Conservation (phyloP, 805 yeast species). For the Ogataea populi-albae region DNA sequence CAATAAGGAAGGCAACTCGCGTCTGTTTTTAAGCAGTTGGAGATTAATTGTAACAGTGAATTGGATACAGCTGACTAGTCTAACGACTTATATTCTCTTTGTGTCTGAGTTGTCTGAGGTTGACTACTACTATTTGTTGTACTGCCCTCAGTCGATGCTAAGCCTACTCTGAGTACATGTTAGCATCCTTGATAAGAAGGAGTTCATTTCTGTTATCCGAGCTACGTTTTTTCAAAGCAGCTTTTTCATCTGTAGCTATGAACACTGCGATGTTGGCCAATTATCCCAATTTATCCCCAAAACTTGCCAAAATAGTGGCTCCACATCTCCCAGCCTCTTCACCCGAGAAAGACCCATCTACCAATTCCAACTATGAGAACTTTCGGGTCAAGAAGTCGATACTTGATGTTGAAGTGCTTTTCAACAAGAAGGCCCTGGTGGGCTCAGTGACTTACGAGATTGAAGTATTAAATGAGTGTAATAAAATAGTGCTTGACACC, state of each 20-base stretch:
- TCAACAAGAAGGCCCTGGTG: constrained; percentile 46
- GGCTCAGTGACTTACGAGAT: constrained; percentile 58
- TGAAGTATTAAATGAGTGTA: constrained; percentile 26
- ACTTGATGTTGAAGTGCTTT: constrained; percentile 52
- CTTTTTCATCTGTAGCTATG: neutral
- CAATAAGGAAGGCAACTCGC: too few species aligned
- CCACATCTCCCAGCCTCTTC: constrained; percentile 37
- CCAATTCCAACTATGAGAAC: constrained; percentile 65
- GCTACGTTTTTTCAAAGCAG: too few species aligned
- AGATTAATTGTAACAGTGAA: too few species aligned
- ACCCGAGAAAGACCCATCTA: constrained; percentile 71
- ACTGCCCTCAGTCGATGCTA: too few species aligned
- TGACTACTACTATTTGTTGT: too few species aligned
- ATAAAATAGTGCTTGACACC: constrained; percentile 60
- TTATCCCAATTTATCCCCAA: constrained; percentile 29
- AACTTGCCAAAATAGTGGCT: constrained; percentile 23
- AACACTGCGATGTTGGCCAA: constrained; percentile 11
- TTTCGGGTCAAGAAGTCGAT: constrained; percentile 52
- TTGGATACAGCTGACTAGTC: too few species aligned
- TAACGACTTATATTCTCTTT: too few species aligned
- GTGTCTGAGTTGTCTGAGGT: too few species aligned
- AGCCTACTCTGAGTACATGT: too few species aligned
- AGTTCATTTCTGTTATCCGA: too few species aligned
- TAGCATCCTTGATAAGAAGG: too few species aligned
- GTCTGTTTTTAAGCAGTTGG: too few species aligned